Percentiles rank a stretch among this genome's conserved stretches.
Conservation (phyloP, 1,139 yeast species). For the Casaregolazyma lundiana region DNA sequence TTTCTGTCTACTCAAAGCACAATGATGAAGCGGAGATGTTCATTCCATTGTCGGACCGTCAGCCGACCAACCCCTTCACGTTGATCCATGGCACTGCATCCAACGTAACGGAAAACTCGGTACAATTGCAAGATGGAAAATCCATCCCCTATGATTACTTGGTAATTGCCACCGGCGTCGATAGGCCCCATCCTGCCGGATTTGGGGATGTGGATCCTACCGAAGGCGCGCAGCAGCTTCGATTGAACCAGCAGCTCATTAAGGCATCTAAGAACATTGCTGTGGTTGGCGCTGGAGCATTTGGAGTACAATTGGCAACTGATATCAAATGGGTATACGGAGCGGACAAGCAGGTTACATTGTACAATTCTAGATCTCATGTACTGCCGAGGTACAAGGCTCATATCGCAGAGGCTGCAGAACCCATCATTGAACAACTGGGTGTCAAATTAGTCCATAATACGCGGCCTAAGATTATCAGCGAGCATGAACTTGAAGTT, state of each 20-base stretch:
- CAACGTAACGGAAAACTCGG: conserved; percentile 1
- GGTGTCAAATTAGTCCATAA: conserved; percentile 17
- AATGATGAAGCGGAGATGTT: conserved; percentile 19
- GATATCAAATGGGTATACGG: conserved; percentile 24
- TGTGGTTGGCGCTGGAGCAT: conserved; percentile 27
- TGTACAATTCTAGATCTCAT: conserved; percentile 17
- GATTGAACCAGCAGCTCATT: conserved; percentile 9
- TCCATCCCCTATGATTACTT: conserved; percentile 11
- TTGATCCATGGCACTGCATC: conserved; percentile 9
- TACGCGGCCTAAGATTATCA: conserved; percentile 14
- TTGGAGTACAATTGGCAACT: conserved; percentile 26
- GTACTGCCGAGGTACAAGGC: conserved; percentile 17
- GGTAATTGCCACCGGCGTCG: conserved; percentile 17
- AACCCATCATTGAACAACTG: conserved; percentile 13
- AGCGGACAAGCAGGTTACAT: conserved; percentile 16
- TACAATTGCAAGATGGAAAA: conserved; percentile 10
- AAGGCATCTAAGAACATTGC: conserved; percentile 19
- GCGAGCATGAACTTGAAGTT: conserved; percentile 12
- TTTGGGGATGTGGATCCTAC: conserved; percentile 10
- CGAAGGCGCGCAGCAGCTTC: not conserved
- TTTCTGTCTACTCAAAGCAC: conserved; percentile 15
- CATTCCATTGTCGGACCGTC: conserved; percentile 15
- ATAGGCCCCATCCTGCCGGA: conserved; percentile 12
- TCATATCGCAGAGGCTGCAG: conserved; percentile 15
- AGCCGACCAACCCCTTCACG: conserved; percentile 10